Percentiles rank a stretch among this genome's conserved stretches.
Conservation (phyloP, 768 basidiomycete genomes). For the Suillus discolor region DNA sequence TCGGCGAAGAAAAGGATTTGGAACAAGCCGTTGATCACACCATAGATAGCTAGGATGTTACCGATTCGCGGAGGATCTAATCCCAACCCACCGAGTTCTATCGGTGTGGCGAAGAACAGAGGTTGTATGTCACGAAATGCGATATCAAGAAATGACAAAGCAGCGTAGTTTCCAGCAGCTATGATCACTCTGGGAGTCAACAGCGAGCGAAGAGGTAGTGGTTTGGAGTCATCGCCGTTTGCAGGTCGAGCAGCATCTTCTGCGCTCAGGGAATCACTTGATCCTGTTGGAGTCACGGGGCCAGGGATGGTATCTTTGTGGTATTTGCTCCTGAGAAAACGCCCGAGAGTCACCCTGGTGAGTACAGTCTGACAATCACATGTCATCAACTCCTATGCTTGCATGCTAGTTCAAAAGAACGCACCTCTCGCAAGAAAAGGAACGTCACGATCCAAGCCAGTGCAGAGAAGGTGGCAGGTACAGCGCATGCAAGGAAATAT, state of each 20-base stretch:
- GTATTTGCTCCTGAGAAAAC: constrained; percentile 25
- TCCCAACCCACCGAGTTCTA: constrained; percentile 68
- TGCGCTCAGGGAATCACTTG: constrained; percentile 11
- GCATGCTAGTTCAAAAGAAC: constrained; percentile 3
- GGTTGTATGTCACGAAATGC: constrained; percentile 67
- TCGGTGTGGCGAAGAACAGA: constrained; percentile 70
- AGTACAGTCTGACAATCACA: constrained; percentile 34
- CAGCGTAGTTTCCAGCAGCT: constrained; percentile 65
- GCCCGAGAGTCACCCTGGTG: constrained; percentile 29
- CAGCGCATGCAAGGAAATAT: constrained; percentile 73
- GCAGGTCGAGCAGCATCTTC: neutral
- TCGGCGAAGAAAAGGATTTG: constrained; percentile 70
- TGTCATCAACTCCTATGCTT: neutral
- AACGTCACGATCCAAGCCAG: constrained; percentile 55
- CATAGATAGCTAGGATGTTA: constrained; percentile 61
- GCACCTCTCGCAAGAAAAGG: constrained; percentile 59
- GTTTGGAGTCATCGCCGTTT: constrained; percentile 31
- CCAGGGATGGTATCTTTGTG: neutral
- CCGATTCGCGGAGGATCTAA: constrained; percentile 67
- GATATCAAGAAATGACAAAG: constrained; percentile 67
- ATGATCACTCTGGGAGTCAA: constrained; percentile 58
- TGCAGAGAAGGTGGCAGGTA: constrained; percentile 60
- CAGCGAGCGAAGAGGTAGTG: constrained; percentile 52
- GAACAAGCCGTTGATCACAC: constrained; percentile 63
- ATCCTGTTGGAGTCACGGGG: constrained; percentile 12